Evolutionary conservation across 2,329 filamentous ascomycete genomes (phyloP), one percentile per base, ranked within the genome.

Genomic region (Biscogniauxia sp.): DNA sequence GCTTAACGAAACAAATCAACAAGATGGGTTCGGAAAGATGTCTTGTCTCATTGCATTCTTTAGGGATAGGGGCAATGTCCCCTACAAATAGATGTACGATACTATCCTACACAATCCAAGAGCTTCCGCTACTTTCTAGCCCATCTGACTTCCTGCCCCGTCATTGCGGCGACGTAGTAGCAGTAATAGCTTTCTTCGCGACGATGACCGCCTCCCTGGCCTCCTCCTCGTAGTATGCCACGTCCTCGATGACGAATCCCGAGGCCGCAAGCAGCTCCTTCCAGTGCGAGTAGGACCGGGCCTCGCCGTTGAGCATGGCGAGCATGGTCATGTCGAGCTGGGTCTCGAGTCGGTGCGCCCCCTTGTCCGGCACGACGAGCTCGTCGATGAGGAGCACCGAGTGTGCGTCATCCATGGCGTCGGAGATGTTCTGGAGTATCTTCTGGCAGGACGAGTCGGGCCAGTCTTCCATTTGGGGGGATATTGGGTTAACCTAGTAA

Each of bases 261-360:
- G 57, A 53, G 5, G 57, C 64, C 11, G 59, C 50, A 4, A 66
- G 55, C 7, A 66, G 37, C 23, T 60, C 23, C 7, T 53, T 57
- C 64, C 64, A 66, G 53, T 62, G 61, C 5, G 58, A 49, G 25
- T 61, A 53, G 7, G 64, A 64, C n/a, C 61, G 58, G 6, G 61
- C 61, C 41, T 64, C 64, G 1, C 61, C 64, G n/a, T 66, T 66
- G 23, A 66, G 61, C 61, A 64, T 62, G 2, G 64, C 56, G 13
- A 66, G 61, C 64, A 66, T 66, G 8, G 58, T 50, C 50, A 66
- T 45, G 32, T 66, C 64, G 2, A 66, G 41, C 23, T 66, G 64
- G 4, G 64, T 62, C 50, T 64, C 64, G 37, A 59, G 60, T 13
- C 50, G 55, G 51, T 62, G 64, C 3, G 64, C 64, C 23, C 60